Evolutionary conservation across 495 filamentous ascomycete species (phyloP).

Genomic region (Penicillium soppii): DNA sequence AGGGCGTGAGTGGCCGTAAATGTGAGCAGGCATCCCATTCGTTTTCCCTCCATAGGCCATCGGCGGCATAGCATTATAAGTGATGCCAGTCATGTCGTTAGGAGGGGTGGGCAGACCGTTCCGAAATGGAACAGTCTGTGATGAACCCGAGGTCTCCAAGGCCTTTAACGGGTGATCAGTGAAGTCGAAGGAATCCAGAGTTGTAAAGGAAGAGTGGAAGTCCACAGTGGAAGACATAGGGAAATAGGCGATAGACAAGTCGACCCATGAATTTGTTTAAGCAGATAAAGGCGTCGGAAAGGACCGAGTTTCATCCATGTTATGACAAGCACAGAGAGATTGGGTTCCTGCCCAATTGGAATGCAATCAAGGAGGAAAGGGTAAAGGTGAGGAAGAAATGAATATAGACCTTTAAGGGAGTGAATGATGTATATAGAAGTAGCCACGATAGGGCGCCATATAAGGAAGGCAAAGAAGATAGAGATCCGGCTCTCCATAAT

Average conservation of each 20-base stretch:
- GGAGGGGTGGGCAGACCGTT: slow-evolving; percentile 53
- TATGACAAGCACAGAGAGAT: not conserved
- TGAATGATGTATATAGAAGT: slow-evolving; percentile 32
- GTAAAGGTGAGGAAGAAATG: slow-evolving; percentile 12
- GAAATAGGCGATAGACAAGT: slow-evolving; percentile 14
- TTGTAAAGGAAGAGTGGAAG: slow-evolving; percentile 26
- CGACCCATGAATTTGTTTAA: slow-evolving; percentile 24
- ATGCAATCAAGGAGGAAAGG: slow-evolving; percentile 9
- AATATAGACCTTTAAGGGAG: slow-evolving; percentile 12
- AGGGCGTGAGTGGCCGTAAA: slow-evolving; percentile 29
- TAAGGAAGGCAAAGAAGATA: slow-evolving; percentile 37
- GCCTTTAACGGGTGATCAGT: slow-evolving; percentile 15
- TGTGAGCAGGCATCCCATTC: slow-evolving; percentile 27
- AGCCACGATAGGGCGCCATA: slow-evolving; percentile 30
- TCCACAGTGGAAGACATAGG: slow-evolving; percentile 40
- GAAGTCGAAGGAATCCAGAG: slow-evolving; percentile 27
- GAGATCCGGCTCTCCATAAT: slow-evolving; percentile 12
- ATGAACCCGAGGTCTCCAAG: slow-evolving; percentile 19
- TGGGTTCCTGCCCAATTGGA: slow-evolving; percentile 17
- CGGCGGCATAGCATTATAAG: slow-evolving; percentile 39
- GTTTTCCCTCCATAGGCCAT: slow-evolving; percentile 35
- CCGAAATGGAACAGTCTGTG: slow-evolving; percentile 41
- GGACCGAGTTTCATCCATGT: slow-evolving; percentile 11
- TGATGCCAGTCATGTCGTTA: slow-evolving; percentile 49
- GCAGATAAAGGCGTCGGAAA: slow-evolving; percentile 4